Evolutionary conservation across 2,329 filamentous ascomycete species (phyloP).

Genomic region (Pseudocercospora pini-densiflorae): DNA sequence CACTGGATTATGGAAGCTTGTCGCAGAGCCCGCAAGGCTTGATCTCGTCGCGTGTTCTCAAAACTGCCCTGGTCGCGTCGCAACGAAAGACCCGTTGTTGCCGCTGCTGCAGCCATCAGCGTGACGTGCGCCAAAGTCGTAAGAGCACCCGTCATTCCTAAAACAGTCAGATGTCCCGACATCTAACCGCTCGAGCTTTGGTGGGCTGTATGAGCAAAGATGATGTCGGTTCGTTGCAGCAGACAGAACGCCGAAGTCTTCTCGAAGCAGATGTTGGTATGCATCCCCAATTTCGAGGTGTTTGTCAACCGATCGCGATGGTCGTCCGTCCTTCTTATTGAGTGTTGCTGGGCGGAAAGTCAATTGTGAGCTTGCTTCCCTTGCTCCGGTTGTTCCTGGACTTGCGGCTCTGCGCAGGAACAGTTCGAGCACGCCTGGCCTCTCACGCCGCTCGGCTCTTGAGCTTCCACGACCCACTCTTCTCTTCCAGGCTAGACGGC

Average conservation of each 20-base stretch:
- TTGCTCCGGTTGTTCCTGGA: constrained; percentile 12
- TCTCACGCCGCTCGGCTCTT: not conserved
- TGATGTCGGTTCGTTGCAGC: not conserved
- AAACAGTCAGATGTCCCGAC: constrained; percentile 4
- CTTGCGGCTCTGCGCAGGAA: constrained; percentile 9
- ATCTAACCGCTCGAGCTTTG: not conserved
- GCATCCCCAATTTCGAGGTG: not conserved
- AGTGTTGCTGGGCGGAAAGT: not conserved
- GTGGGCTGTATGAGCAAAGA: not conserved
- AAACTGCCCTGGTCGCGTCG: not conserved
- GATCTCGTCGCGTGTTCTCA: not conserved
- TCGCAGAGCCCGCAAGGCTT: not conserved
- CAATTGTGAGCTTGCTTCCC: constrained; percentile 13
- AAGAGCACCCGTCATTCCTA: constrained; percentile 8
- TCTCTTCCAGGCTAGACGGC: constrained; percentile 9
- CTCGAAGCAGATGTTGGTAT: not conserved
- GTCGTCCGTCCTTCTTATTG: not conserved
- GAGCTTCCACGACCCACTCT: not conserved
- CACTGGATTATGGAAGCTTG: not conserved
- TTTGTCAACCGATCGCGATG: not conserved
- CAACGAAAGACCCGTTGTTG: not conserved
- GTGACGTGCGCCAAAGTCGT: constrained; percentile 9
- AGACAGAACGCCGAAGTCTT: no score
- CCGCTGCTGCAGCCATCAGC: not conserved
- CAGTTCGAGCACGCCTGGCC: not conserved